phyloP scores from a whole-genome alignment of 768 basidiomycete genomes.

The Leccinum boreale region DNA sequence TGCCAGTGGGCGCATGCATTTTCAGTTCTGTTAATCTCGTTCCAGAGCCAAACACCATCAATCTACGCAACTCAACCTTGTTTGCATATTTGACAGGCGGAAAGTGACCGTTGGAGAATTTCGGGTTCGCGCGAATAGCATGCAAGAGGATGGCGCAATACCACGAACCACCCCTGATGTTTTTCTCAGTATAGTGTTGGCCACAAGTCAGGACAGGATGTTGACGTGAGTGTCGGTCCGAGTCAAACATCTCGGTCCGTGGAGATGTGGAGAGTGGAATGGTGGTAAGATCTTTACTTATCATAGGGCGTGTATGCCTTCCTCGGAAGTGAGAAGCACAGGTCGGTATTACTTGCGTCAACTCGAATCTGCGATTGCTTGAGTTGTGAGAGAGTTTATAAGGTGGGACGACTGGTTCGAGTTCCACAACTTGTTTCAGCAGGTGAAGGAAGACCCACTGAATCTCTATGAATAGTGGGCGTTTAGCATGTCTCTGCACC shows the following conservation, averaged over 20 bases:
- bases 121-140: constrained; percentile 1
- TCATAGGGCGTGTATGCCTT: not conserved
- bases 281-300: not conserved
- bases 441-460: not conserved
- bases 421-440: not conserved
- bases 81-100: not conserved
- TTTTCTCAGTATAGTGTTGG: constrained; percentile 1
- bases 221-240: not conserved
- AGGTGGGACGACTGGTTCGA: not conserved
- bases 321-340: not conserved
- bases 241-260: not conserved
- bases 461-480: not conserved
- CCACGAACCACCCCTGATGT: not conserved
- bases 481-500: not conserved
- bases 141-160: not conserved
- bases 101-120: not conserved
- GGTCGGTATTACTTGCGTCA: not conserved
- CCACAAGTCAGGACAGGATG: not conserved
- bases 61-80: constrained; percentile 16
- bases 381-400: not conserved
- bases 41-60: not conserved
- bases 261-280: not conserved
- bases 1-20: not conserved
- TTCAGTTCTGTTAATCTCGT: not conserved
- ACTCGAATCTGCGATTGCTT: not conserved